phyloP scores from a whole-genome alignment of 208 protist species.

The Crithidia fasciculata region DNA sequence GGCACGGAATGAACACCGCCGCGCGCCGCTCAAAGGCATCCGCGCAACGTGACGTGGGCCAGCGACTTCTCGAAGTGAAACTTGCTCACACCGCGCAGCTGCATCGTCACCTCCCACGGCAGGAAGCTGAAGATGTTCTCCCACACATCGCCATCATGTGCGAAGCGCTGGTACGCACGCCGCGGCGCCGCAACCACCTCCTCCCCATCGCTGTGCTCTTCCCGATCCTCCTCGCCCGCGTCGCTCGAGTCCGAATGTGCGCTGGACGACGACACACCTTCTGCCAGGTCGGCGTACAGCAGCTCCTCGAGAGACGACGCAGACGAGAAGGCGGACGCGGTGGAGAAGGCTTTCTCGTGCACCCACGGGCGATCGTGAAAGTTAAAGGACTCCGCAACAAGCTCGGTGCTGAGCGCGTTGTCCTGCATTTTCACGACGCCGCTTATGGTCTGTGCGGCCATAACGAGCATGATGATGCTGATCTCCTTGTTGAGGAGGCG shows the following conservation, averaged over 20 bases:
- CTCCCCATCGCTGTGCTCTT: slow-evolving; percentile 46
- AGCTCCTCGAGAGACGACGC: slow-evolving; percentile 28
- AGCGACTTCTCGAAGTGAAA: slow-evolving; percentile 52
- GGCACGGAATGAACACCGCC: slow-evolving; percentile 73
- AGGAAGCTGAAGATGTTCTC: slow-evolving; percentile 59
- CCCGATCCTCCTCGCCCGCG: slow-evolving; percentile 33
- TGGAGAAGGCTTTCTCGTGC: slow-evolving; percentile 31
- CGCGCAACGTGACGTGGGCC: slow-evolving; percentile 49
- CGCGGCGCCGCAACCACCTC: slow-evolving; percentile 18
- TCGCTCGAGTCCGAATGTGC: slow-evolving; percentile 39
- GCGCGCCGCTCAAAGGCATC: slow-evolving; percentile 44
- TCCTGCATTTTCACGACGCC: slow-evolving; percentile 33
- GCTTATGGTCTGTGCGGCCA: slow-evolving; percentile 46
- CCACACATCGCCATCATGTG: slow-evolving; percentile 38
- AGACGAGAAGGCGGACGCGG: slow-evolving; percentile 38
- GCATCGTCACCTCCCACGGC: slow-evolving; percentile 47
- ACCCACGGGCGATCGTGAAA: slow-evolving; percentile 37
- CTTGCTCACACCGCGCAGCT: slow-evolving; percentile 53
- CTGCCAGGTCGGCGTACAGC: slow-evolving; percentile 43
- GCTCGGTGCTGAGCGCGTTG: slow-evolving; percentile 61
- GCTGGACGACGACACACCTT: slow-evolving; percentile 49
- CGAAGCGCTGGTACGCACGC: slow-evolving; percentile 6
- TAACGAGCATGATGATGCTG: slow-evolving; percentile 51
- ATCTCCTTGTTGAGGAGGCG: slow-evolving; percentile 48
- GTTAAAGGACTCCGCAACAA: slow-evolving; percentile 45